Percentiles rank a stretch among this genome's conserved stretches.
phyloP scores from a whole-genome alignment of 2,329 filamentous ascomycete genomes.

The Pleomassaria siparia region DNA sequence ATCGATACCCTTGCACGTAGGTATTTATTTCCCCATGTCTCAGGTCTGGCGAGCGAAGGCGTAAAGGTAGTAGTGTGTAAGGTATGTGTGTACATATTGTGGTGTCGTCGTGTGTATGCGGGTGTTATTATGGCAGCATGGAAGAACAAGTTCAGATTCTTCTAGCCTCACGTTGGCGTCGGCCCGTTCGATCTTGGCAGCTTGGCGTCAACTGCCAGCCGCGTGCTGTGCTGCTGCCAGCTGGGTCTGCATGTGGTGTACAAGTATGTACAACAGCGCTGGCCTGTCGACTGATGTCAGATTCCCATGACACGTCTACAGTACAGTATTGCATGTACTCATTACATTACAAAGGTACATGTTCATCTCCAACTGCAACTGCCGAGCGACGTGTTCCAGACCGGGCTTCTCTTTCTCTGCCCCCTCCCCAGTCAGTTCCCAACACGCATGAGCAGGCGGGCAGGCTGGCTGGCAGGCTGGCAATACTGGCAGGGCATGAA shows the following conservation, averaged over 20 bases:
- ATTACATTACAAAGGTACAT: too few relatives aligned
- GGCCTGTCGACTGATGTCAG: not conserved
- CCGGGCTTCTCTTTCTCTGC: slow-evolving; percentile 11
- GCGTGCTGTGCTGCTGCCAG: not conserved
- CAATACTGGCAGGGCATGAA: too few relatives aligned
- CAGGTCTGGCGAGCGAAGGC: slow-evolving; percentile 16
- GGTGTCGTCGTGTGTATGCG: too few relatives aligned
- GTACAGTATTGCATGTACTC: too few relatives aligned
- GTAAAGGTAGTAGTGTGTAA: too few relatives aligned
- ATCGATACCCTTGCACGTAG: slow-evolving; percentile 23
- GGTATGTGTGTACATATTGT: too few relatives aligned
- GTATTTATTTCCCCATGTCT: slow-evolving; percentile 41
- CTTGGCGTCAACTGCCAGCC: slow-evolving; percentile 15
- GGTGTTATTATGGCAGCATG: not conserved
- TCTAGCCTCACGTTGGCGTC: slow-evolving; percentile 21
- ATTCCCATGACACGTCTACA: too few relatives aligned
- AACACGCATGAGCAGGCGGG: not conserved
- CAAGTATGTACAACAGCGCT: not conserved
- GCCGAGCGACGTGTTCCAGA: not conserved
- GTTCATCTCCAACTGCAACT: not conserved
- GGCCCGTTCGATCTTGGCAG: slow-evolving; percentile 1
- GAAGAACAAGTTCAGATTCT: slow-evolving; percentile 17
- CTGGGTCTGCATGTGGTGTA: not conserved
- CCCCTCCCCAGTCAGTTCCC: slow-evolving; percentile 3
- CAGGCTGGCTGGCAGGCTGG: slow-evolving; percentile 8